phyloP scores from a whole-genome alignment of 148 eudicot genomes.

The Chenopodium formosanum region DNA sequence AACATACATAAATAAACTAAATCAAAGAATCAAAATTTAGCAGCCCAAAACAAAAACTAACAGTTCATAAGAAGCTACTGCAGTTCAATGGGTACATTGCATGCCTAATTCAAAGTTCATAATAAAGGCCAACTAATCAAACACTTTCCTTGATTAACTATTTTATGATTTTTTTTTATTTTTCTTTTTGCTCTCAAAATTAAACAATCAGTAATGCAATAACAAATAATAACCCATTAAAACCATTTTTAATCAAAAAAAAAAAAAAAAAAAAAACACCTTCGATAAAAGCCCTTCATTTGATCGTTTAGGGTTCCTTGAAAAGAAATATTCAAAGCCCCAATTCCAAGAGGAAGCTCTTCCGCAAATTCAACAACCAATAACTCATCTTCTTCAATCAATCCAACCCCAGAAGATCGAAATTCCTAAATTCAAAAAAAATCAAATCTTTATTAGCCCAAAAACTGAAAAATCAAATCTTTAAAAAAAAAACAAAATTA shows the following conservation, averaged over 20 bases:
- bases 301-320: conserved; percentile 85
- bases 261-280: conserved; percentile 36
- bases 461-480: not conserved
- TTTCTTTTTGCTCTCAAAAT: not conserved
- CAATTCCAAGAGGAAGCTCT: conserved; percentile 66
- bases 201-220: not conserved
- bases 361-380: conserved; percentile 69
- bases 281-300: conserved; percentile 97
- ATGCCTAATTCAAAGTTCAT: not conserved
- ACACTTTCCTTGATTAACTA: no score
- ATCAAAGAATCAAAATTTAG: not conserved
- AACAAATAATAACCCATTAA: not conserved
- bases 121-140: not conserved
- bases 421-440: conserved; percentile 38
- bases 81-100: not conserved
- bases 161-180: not conserved
- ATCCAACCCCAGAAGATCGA: conserved; percentile 48
- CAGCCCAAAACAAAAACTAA: not conserved
- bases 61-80: not conserved
- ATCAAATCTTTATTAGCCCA: not conserved
- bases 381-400: conserved; percentile 72
- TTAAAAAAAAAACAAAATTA: no score
- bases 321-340: conserved; percentile 57
- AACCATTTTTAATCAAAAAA: not conserved
- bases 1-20: not conserved